These are phyloP conservation scores for Psilocybe sp. DNA, from an alignment of 768 basidiomycete genomes.

Conservation along the genomic window DNA sequence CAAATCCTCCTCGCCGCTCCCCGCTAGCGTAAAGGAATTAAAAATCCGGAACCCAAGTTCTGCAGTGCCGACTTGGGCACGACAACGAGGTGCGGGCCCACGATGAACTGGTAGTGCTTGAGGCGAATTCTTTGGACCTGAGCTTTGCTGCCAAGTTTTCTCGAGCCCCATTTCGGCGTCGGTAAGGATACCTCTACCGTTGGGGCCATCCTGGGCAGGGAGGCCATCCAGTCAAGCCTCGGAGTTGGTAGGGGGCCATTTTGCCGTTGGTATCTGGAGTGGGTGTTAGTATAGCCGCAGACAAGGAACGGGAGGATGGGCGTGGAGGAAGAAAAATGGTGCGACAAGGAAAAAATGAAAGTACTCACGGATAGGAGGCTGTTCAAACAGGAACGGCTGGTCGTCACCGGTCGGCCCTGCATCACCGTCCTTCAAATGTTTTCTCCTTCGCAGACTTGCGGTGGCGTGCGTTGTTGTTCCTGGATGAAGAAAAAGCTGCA, in stretches of 20 bases:
- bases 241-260: conserved; percentile 94
- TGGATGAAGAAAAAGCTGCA: conserved; percentile 21
- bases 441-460: conserved; percentile 98
- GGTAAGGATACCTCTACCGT: conserved; percentile 94
- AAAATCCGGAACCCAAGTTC: conserved; percentile 96
- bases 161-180: conserved; percentile 99
- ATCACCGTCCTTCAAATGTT: conserved; percentile 85
- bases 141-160: too few relatives aligned
- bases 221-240: conserved; percentile 88
- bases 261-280: conserved; percentile 77
- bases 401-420: conserved; percentile 78
- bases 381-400: conserved; percentile 91
- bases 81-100: conserved; percentile 90
- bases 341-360: conserved; percentile 18
- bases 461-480: conserved; percentile 77
- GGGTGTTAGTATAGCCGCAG: neutral
- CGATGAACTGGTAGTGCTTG: conserved; percentile 71
- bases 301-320: too few relatives aligned
- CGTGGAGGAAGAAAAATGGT: too few relatives aligned
- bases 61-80: conserved; percentile 99
- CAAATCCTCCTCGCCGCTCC: conserved; percentile 86
- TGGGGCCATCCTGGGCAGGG: conserved; percentile 91
- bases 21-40: conserved; percentile 78
- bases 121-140: conserved; percentile 96
- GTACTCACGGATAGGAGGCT: conserved; percentile 80